phyloP scores from a whole-genome alignment of 345 rosid genomes.

The Arabis alpina region DNA sequence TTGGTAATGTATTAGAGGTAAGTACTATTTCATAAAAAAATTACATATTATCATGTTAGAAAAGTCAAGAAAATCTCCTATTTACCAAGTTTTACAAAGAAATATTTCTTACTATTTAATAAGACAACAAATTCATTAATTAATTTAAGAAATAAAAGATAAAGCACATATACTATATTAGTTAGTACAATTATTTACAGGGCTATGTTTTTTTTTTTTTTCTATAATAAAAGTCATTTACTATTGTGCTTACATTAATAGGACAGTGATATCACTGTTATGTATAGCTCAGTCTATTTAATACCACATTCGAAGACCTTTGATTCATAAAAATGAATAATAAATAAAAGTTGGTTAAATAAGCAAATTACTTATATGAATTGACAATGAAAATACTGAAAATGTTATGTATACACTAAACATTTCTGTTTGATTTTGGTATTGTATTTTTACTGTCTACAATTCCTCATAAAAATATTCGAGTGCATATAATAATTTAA shows the following conservation, averaged over 20 bases:
- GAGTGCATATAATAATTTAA: conserved; percentile 9
- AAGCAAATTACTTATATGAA: background rate
- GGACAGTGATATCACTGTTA: background rate
- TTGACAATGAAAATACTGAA: background rate
- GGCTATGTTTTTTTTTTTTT: background rate
- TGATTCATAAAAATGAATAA: background rate
- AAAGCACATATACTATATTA: too few species aligned
- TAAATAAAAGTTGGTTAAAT: background rate
- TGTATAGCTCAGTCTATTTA: conserved; percentile 21
- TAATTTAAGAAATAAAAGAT: too few species aligned
- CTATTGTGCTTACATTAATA: background rate
- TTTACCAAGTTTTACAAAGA: too few species aligned
- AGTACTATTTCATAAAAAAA: background rate
- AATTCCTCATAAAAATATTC: conserved; percentile 3
- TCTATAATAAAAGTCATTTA: background rate
- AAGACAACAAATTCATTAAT: too few species aligned
- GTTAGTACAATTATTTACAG: background rate
- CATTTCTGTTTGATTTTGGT: background rate
- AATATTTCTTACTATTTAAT: too few species aligned
- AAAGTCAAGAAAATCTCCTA: too few species aligned
- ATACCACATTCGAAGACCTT: background rate
- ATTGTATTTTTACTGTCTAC: conserved; percentile 2
- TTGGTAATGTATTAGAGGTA: background rate
- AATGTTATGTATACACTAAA: background rate
- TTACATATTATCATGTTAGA: too few species aligned